These are phyloP conservation scores for Thoreauomyces humboldtii DNA, from an alignment of 192 early-diverging fungal genomes.

Conservation along the genomic window DNA sequence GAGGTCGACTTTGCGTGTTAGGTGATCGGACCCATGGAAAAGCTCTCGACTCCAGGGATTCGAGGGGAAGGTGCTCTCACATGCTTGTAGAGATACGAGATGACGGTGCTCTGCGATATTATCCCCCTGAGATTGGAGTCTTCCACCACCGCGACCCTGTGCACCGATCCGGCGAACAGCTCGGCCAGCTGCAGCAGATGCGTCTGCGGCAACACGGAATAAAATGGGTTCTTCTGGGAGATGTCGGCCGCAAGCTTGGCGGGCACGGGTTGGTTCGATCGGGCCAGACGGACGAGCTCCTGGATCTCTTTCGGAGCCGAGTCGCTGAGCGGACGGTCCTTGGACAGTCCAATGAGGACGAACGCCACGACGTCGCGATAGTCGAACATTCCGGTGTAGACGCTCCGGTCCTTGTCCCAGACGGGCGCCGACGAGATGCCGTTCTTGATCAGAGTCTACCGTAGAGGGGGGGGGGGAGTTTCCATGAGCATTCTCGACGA, in stretches of 20 bases:
- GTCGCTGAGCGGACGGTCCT: slow-evolving; percentile 39
- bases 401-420: slow-evolving; percentile 56
- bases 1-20: too few relatives aligned
- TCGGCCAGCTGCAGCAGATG: slow-evolving; percentile 62
- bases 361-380: slow-evolving; percentile 74
- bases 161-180: slow-evolving; percentile 72
- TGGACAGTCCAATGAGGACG: slow-evolving; percentile 63
- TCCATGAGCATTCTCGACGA: neutral
- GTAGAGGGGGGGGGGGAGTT: neutral
- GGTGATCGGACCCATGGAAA: too few relatives aligned
- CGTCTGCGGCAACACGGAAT: slow-evolving; percentile 74
- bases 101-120: slow-evolving; percentile 70
- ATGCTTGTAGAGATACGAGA: slow-evolving; percentile 68
- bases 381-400: slow-evolving; percentile 85
- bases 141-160: slow-evolving; percentile 76
- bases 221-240: slow-evolving; percentile 81
- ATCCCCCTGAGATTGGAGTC: slow-evolving; percentile 67
- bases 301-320: slow-evolving; percentile 50
- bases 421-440: slow-evolving; percentile 80
- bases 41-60: too few relatives aligned
- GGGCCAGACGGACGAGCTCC: slow-evolving; percentile 53
- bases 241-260: slow-evolving; percentile 69
- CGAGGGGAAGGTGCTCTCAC: slow-evolving; percentile 32
- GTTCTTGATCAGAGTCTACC: slow-evolving; percentile 59
- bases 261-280: slow-evolving; percentile 51